Evolutionary conservation across 139 green algal species (phyloP).

Genomic region (Chlamydomonas sp.): DNA sequence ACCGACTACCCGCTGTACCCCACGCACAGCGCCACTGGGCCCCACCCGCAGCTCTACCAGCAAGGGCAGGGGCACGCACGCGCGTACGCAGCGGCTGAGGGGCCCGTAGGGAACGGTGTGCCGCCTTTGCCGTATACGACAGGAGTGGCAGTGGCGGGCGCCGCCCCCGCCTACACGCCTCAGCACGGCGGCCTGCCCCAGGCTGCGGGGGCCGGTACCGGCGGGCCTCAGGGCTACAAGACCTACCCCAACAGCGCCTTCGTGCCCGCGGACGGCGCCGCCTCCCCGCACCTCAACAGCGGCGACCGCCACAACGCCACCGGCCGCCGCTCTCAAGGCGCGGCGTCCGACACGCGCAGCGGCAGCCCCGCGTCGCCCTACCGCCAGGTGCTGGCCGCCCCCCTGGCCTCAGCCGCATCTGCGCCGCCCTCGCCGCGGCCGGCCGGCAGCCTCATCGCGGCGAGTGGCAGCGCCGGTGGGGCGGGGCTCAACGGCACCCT

Average conservation of each 20-base stretch:
- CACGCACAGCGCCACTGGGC: neutral
- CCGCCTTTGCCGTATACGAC: too few relatives aligned
- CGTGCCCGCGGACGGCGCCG: neutral
- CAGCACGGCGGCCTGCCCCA: too few relatives aligned
- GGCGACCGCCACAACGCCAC: too few relatives aligned
- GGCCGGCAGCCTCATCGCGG: neutral
- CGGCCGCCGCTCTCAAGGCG: neutral
- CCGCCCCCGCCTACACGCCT: too few relatives aligned
- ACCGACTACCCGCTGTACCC: conserved; percentile 34
- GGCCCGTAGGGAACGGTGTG: too few relatives aligned
- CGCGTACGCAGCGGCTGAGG: too few relatives aligned
- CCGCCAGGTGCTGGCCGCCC: neutral
- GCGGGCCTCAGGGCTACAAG: neutral
- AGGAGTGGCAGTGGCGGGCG: too few relatives aligned
- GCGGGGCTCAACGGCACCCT: neutral
- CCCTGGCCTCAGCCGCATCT: neutral
- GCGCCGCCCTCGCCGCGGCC: neutral
- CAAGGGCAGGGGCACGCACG: too few relatives aligned
- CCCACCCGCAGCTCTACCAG: too few relatives aligned
- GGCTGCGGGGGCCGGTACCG: too few relatives aligned
- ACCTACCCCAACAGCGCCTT: conserved; percentile 16
- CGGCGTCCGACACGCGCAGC: neutral
- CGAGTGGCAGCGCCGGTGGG: too few relatives aligned
- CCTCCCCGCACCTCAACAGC: neutral
- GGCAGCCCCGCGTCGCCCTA: too few relatives aligned